Evolutionary conservation across 2,329 filamentous ascomycete genomes (phyloP).

Genomic region (Colletotrichum musae): DNA sequence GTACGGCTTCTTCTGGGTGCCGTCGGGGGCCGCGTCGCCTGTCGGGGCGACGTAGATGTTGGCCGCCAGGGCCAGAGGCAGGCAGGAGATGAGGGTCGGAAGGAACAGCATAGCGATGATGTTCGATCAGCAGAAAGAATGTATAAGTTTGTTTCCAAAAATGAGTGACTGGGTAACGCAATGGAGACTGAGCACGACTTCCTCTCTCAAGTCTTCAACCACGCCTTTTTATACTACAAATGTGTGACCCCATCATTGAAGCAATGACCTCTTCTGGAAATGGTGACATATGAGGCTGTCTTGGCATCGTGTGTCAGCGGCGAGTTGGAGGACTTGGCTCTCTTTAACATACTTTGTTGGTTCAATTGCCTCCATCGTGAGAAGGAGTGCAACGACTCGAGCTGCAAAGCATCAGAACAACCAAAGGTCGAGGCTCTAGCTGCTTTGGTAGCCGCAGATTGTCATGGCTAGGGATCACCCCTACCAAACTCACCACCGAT

Average conservation of each 20-base stretch:
- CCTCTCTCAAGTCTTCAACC: not conserved
- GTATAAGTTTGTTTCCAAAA: constrained; percentile 15
- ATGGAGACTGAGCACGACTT: not conserved
- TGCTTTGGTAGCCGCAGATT: constrained; percentile 1
- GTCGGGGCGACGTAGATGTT: constrained; percentile 62
- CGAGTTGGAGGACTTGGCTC: constrained; percentile 8
- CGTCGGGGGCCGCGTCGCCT: constrained; percentile 54
- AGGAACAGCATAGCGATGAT: constrained; percentile 19
- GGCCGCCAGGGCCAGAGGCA: constrained; percentile 44
- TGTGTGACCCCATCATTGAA: not conserved
- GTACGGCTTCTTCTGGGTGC: constrained; percentile 56
- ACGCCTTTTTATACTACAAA: constrained; percentile 16
- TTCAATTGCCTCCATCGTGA: not conserved
- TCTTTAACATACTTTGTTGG: constrained; percentile 27
- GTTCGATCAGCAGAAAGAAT: constrained; percentile 19
- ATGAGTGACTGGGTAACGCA: not conserved
- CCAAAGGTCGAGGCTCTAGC: not conserved
- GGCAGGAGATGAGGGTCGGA: constrained; percentile 21
- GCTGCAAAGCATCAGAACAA: not conserved
- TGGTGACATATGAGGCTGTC: not conserved
- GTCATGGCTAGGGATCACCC: constrained; percentile 15
- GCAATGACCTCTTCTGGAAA: not conserved
- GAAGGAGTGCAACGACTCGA: not conserved
- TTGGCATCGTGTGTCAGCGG: constrained; percentile 3
- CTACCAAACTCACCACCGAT: not conserved